Conservation (phyloP, 2,329 filamentous ascomycete species). For the Aureobasidium lini region DNA sequence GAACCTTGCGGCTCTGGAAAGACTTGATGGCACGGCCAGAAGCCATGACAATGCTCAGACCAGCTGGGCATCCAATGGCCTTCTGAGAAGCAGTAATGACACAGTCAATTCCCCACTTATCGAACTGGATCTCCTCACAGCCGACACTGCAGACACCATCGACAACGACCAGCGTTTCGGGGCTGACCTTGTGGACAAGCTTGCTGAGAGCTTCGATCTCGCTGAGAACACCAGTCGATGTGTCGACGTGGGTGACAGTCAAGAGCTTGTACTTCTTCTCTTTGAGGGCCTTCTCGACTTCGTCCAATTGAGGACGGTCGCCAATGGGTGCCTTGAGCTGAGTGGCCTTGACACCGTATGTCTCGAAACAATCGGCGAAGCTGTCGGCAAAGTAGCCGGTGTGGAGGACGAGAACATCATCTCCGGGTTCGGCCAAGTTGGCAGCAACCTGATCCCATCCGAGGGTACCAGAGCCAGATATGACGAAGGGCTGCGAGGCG, state of each 20-base stretch:
- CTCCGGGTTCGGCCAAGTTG: slow-evolving; percentile 82
- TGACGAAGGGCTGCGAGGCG: slow-evolving; percentile 79
- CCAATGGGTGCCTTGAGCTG: slow-evolving; percentile 87
- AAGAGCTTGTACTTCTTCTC: slow-evolving; percentile 90
- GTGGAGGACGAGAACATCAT: slow-evolving; percentile 86
- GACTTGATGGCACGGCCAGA: slow-evolving; percentile 78
- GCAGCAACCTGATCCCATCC: slow-evolving; percentile 96
- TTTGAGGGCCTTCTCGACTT: slow-evolving; percentile 81
- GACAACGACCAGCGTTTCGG: slow-evolving; percentile 83
- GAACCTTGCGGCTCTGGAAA: slow-evolving; percentile 72
- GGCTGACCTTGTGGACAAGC: slow-evolving; percentile 76
- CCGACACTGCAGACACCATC: slow-evolving; percentile 97
- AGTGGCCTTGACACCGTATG: slow-evolving; percentile 84
- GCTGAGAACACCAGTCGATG: slow-evolving; percentile 89
- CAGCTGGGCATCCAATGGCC: slow-evolving; percentile 90
- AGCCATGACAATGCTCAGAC: slow-evolving; percentile 88
- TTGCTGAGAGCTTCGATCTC: slow-evolving; percentile 80
- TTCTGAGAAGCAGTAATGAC: slow-evolving; percentile 95
- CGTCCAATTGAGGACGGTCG: slow-evolving; percentile 73
- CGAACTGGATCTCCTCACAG: slow-evolving; percentile 91
- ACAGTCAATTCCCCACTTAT: slow-evolving; percentile 87
- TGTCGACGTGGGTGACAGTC: slow-evolving; percentile 95
- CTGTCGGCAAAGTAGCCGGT: slow-evolving; percentile 96
- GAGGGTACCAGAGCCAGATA: slow-evolving; percentile 89
- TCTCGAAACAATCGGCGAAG: slow-evolving; percentile 84